Base-by-base conservation (phyloP, 768 basidiomycete genomes). In the Phaeolepiota aurea region DNA sequence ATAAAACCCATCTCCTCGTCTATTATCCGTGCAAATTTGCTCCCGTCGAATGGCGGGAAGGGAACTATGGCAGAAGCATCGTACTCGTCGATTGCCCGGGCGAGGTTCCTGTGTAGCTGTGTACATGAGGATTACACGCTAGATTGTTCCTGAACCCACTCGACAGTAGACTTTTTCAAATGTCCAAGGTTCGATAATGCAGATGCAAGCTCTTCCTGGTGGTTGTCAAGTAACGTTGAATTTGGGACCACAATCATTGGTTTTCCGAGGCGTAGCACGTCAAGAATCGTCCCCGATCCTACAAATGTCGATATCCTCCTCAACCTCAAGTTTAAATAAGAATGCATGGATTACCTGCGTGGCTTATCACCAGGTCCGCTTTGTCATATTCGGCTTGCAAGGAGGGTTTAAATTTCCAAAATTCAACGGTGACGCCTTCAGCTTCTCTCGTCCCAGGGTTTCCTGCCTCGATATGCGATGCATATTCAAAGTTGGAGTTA, bases 211-310 rank as follows among this genome's bases (percentile, higher is more conserved):
- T 99, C 90, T 40, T 79, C 69, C 66, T 99, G 94, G 54, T 99
- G 94, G 56, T 96, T 87, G 58, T 96, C 83, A 57, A 93, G 73
- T 20, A 99, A 65, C 0, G 87, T 83, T 32, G 80, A 66, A 57
- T 99, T 99, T 9, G 92, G 92, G 2, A 96, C 80, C 3, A 87
- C 84, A 47, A 99, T 82, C 48, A 99, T 65, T 4, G 77, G 74
- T 53, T 85, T 90, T 35, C 71, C 69, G 37, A 76, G 65, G 21
- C 91, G 70, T 36, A 97, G 66, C 7, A 82, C 88, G 33, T 94
- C 88, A 20, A 98, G 71, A 52, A 98, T 92, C 3, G 94, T 96
- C 9, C 94, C 94, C 15, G 94, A 85, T 39, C 94, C 94, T 97
- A 20, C 19, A 31, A 11, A 28, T n/a, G 10, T 21, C 18, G 14